These are phyloP conservation scores for Phytophthora chlamydospora DNA, from an alignment of 352 stramenopile genomes.

Conservation along the genomic window DNA sequence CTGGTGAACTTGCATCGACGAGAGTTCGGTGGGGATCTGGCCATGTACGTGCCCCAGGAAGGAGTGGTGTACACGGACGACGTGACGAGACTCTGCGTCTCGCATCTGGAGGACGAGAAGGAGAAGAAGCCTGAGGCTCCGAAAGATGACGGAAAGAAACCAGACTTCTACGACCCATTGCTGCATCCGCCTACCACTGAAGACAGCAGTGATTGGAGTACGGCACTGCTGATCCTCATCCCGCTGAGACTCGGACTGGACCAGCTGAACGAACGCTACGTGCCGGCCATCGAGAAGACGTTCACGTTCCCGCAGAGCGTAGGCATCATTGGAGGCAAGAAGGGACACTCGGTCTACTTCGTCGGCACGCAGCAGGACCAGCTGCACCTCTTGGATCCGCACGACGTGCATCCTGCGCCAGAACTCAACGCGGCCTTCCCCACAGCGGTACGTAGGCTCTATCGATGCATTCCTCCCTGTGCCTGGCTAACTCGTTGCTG, in stretches of 20 bases:
- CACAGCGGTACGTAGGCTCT: conserved; percentile 52
- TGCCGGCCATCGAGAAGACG: conserved; percentile 72
- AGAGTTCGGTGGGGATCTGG: conserved; percentile 49
- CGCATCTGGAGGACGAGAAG: conserved; percentile 46
- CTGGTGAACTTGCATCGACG: conserved; percentile 75
- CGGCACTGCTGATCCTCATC: conserved; percentile 91
- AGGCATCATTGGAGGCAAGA: conserved; percentile 94
- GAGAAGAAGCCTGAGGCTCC: conserved; percentile 9
- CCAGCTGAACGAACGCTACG: conserved; percentile 82
- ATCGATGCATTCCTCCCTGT: neutral
- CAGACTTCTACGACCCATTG: conserved; percentile 85
- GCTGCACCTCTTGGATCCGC: conserved; percentile 86
- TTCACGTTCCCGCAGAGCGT: conserved; percentile 94
- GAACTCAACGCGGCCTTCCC: conserved; percentile 78
- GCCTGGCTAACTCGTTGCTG: neutral
- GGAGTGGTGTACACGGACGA: conserved; percentile 85
- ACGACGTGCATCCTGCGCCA: conserved; percentile 71
- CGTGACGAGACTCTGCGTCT: conserved; percentile 74
- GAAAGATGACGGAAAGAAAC: neutral
- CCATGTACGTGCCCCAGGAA: conserved; percentile 87
- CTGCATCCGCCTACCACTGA: conserved; percentile 68
- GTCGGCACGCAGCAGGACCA: conserved; percentile 89
- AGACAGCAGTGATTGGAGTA: conserved; percentile 75
- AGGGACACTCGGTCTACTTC: conserved; percentile 96
- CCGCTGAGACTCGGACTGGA: conserved; percentile 93